phyloP scores from a whole-genome alignment of 2,329 filamentous ascomycete genomes.

The Ophiosphaerella herpotricha region DNA sequence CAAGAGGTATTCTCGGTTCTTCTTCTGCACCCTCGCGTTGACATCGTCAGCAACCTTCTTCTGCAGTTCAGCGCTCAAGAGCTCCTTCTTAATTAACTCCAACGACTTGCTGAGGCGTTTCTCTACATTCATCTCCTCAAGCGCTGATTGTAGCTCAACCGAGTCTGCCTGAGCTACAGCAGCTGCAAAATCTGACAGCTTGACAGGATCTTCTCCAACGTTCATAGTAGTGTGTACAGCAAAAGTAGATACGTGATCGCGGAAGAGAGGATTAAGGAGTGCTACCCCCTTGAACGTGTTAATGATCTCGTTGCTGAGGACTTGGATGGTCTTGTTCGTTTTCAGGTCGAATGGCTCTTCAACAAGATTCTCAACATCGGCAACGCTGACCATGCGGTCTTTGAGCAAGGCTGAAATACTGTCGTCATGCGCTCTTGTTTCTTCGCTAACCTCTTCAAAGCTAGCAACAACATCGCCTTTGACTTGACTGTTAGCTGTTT shows the following conservation, averaged over 20 bases:
- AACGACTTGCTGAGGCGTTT: slow-evolving; percentile 90
- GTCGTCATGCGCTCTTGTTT: slow-evolving; percentile 60
- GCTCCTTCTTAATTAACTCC: slow-evolving; percentile 92
- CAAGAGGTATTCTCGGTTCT: slow-evolving; percentile 96
- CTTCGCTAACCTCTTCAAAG: slow-evolving; percentile 82
- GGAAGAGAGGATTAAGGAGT: slow-evolving; percentile 89
- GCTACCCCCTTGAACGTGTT: slow-evolving; percentile 99
- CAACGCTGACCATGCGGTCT: slow-evolving; percentile 89
- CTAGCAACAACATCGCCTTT: slow-evolving; percentile 90
- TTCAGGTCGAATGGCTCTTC: slow-evolving; percentile 90
- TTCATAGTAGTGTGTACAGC: slow-evolving; percentile 81
- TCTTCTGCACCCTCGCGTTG: slow-evolving; percentile 94
- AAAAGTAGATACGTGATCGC: slow-evolving; percentile 96
- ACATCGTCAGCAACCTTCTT: slow-evolving; percentile 98
- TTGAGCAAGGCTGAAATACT: slow-evolving; percentile 90
- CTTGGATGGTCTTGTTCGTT: slow-evolving; percentile 85
- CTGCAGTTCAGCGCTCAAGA: slow-evolving; percentile 96
- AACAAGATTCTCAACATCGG: slow-evolving; percentile 89
- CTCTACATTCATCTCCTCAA: slow-evolving; percentile 88
- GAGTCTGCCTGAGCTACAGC: slow-evolving; percentile 88
- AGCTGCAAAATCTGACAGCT: slow-evolving; percentile 94
- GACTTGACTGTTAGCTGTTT: slow-evolving; percentile 53
- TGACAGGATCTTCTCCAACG: slow-evolving; percentile 90
- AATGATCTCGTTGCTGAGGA: slow-evolving; percentile 95
- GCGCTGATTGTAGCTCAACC: slow-evolving; percentile 86